Base-by-base conservation (phyloP, 2,329 filamentous ascomycete species). In the Lecanoromycetidae sp. region DNA sequence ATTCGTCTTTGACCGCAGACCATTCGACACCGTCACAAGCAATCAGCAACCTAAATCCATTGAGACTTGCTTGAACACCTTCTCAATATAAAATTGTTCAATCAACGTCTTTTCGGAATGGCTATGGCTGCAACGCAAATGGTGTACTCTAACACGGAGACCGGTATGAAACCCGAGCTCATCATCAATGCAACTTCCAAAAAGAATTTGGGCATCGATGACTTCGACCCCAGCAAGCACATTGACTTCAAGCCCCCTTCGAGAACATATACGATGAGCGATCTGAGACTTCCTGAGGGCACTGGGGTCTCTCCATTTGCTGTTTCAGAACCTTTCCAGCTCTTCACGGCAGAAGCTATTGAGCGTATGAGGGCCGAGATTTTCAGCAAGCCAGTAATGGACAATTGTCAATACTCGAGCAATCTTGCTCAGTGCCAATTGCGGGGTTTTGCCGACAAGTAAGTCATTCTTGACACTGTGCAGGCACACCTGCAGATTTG, bases 241-340 rank as follows among this genome's bases (percentile, higher is more conserved):
- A 60, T 83, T 15, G 61, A 62, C 20, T 79, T 71, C 59, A 64
- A 70, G 44, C 58, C 69, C 12, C 70, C 72, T 9, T 64, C 69
- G 12, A 69, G 72, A 52, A 63, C 75, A 36, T 63, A 76, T 55
- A 74, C 68, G 15, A 82, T 82, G 78, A 68, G 72, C 55, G 78
- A 82, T 26, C 66, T 82, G 43, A 76, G 74, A 2, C 73, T 75
- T 33, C 58, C 67, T 2, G 67, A 75, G 29, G 67, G 69, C 46
- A 67, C 65, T 41, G 79, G 78, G 4, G 69, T 83, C 22, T 83
- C 80, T 1, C 71, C 71, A 1, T 66, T 77, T 40, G 80, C 77
- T 10, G 77, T 80, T 43, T 80, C 78, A 0, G 74, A 81, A 49
- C 77, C 79, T 0, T 83, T 83, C 59, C 68, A 68, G 3, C 67